These are phyloP conservation scores for Carex myosuroides DNA, from an alignment of 176 grass and related monocot species.

Conservation along the genomic window DNA sequence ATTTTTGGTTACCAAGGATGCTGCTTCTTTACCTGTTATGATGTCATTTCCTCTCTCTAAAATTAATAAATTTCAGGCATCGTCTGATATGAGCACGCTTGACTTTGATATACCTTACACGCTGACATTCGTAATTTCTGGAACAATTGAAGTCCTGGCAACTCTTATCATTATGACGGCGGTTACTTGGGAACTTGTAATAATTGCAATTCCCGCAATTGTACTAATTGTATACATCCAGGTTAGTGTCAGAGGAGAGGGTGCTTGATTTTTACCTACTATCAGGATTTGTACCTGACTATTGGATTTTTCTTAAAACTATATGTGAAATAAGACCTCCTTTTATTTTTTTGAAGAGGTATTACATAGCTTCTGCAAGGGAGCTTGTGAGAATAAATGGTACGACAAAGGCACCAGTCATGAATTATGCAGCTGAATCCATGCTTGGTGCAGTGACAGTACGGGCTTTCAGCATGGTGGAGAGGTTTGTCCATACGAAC, in stretches of 20 bases:
- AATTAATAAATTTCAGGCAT: slow-evolving; percentile 41
- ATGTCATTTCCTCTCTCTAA: background rate
- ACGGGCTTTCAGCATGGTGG: slow-evolving; percentile 53
- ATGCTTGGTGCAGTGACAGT: slow-evolving; percentile 80
- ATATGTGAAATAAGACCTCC: background rate
- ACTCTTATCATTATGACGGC: slow-evolving; percentile 52
- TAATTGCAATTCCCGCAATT: slow-evolving; percentile 56
- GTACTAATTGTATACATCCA: slow-evolving; percentile 53
- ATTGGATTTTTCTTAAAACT: background rate
- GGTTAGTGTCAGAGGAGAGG: slow-evolving; percentile 22
- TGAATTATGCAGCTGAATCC: slow-evolving; percentile 66
- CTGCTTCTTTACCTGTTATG: background rate
- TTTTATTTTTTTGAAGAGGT: slow-evolving; percentile 43
- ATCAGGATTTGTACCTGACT: background rate
- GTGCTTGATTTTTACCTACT: background rate
- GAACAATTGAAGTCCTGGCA: slow-evolving; percentile 43
- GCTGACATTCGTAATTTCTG: slow-evolving; percentile 63
- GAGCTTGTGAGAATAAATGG: slow-evolving; percentile 87
- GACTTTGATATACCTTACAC: slow-evolving; percentile 85
- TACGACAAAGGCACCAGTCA: slow-evolving; percentile 82
- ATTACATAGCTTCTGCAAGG: slow-evolving; percentile 78
- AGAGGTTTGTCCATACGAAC: slow-evolving; percentile 66
- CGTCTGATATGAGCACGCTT: slow-evolving; percentile 73
- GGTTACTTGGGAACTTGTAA: slow-evolving; percentile 72
- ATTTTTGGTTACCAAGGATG: background rate